Evolutionary conservation across 176 grass and related monocot genomes (phyloP), one percentile per base, ranked within the genome.

Genomic region (Cenchrus americanus): DNA sequence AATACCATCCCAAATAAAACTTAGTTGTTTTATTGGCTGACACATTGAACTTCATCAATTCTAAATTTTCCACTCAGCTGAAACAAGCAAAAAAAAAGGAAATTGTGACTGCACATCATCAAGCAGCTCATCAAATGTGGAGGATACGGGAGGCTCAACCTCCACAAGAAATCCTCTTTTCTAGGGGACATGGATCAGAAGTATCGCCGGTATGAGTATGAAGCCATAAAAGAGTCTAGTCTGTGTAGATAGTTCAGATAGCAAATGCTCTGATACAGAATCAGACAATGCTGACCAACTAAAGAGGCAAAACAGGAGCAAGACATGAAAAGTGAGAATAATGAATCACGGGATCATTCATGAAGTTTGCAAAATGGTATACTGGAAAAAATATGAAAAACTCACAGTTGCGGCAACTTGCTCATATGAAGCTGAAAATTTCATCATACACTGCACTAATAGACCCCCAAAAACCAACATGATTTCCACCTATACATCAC

Each of bases 21-120:
- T n/a, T n/a, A n/a, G n/a, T n/a, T n/a, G n/a, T n/a, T n/a, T n/a
- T n/a, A n/a, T n/a, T n/a, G n/a, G n/a, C n/a, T n/a, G n/a, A n/a
- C n/a, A n/a, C n/a, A n/a, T n/a, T n/a, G n/a, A n/a, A n/a, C n/a
- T n/a, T n/a, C n/a, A n/a, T n/a, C n/a, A n/a, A n/a, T n/a, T n/a
- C n/a, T n/a, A 47, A 1, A 64, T 62, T 54, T 70, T 81, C 46
- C 40, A 64, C 41, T 40, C 87, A 90, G 91, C 62, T 93, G 19
- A 87, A 78, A 55, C 91, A 93, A 82, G 91, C 85, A n/a, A n/a
- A n/a, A 5, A 93, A 90, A 87, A 87, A 57, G 34, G 87, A 90
- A 68, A 90, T 90, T n/a, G 10, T 87, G 63, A 87, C 75, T 64
- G 91, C 72, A 34, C 80, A 32, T 54, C 83, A 1, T 87, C 87